A percentile compares a stretch with the other conserved stretches of the same genome.
These are phyloP conservation scores for Porcisia deanei DNA, from an alignment of 208 protist genomes.

Conservation along the genomic window DNA sequence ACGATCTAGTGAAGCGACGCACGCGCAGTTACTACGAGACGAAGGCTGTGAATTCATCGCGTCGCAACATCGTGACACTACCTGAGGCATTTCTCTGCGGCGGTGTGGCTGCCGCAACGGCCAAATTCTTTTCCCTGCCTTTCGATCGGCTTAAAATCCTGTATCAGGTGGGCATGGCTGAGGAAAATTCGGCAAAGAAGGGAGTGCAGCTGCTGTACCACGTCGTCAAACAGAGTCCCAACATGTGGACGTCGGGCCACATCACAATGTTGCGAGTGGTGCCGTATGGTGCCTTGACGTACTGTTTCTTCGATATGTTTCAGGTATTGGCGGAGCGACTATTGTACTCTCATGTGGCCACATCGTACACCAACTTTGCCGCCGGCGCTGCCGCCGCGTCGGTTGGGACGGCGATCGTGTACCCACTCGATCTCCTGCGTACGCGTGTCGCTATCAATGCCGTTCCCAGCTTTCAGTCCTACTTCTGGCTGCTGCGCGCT, in stretches of 20 bases:
- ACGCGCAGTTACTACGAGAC: slow-evolving; percentile 77
- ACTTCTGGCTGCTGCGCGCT: slow-evolving; percentile 75
- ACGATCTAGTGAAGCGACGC: slow-evolving; percentile 86
- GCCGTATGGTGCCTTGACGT: slow-evolving; percentile 93
- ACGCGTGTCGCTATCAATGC: slow-evolving; percentile 70
- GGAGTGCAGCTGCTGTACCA: slow-evolving; percentile 41
- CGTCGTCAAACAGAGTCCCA: slow-evolving; percentile 66
- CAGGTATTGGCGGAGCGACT: slow-evolving; percentile 71
- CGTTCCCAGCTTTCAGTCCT: slow-evolving; percentile 58
- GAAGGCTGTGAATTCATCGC: slow-evolving; percentile 33
- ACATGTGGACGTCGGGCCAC: slow-evolving; percentile 89
- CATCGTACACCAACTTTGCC: slow-evolving; percentile 73
- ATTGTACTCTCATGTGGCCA: slow-evolving; percentile 71
- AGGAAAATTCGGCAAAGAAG: slow-evolving; percentile 32
- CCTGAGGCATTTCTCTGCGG: slow-evolving; percentile 87
- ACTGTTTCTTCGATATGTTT: slow-evolving; percentile 92
- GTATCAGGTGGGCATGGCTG: slow-evolving; percentile 85
- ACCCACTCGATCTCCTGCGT: slow-evolving; percentile 93
- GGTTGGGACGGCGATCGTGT: slow-evolving; percentile 79
- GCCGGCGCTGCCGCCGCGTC: slow-evolving; percentile 87
- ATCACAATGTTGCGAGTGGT: slow-evolving; percentile 93
- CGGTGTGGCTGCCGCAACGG: slow-evolving; percentile 88
- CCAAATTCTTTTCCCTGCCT: slow-evolving; percentile 90
- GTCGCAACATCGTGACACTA: slow-evolving; percentile 57
- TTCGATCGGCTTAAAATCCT: slow-evolving; percentile 94